Conservation (phyloP, 306 rosid species). For the Cucurbita pepo region DNA sequence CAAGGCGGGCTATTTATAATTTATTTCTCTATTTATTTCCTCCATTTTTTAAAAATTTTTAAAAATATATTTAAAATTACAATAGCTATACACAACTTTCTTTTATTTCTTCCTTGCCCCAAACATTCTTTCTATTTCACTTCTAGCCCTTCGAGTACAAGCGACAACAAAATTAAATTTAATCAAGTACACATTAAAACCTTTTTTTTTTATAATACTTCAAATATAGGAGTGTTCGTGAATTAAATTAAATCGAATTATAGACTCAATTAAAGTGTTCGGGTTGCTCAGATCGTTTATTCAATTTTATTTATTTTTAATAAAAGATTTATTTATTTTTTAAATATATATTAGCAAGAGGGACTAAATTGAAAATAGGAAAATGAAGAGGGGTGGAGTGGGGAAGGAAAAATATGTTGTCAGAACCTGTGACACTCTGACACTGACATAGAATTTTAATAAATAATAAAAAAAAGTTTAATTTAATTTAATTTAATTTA, state of each 20-base stretch:
- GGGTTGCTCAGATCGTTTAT: too few species aligned
- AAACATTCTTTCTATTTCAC: not conserved
- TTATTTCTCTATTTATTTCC: not conserved
- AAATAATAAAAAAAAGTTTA: not conserved
- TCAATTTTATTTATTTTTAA: too few species aligned
- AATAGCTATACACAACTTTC: not conserved
- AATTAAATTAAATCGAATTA: too few species aligned
- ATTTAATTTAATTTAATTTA: too few species aligned
- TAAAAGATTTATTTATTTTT: too few species aligned
- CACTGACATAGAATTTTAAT: not conserved
- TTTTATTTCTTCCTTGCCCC: not conserved
- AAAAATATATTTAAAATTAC: not conserved
- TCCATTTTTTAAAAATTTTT: not conserved
- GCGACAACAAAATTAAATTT: not conserved
- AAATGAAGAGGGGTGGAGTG: not conserved
- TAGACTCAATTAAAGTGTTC: too few species aligned
- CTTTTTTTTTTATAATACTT: too few species aligned
- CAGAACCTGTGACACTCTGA: not conserved
- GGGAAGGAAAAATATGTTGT: not conserved
- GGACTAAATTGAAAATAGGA: not conserved
- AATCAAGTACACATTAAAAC: not conserved
- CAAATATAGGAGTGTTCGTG: too few species aligned
- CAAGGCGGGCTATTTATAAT: slow-evolving; percentile 36
- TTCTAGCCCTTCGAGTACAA: not conserved
- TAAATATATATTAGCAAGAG: not conserved